Evolutionary conservation across 2,329 filamentous ascomycete genomes (phyloP), one percentile per base, ranked within the genome.

Genomic region (Colletotrichum karsti): DNA sequence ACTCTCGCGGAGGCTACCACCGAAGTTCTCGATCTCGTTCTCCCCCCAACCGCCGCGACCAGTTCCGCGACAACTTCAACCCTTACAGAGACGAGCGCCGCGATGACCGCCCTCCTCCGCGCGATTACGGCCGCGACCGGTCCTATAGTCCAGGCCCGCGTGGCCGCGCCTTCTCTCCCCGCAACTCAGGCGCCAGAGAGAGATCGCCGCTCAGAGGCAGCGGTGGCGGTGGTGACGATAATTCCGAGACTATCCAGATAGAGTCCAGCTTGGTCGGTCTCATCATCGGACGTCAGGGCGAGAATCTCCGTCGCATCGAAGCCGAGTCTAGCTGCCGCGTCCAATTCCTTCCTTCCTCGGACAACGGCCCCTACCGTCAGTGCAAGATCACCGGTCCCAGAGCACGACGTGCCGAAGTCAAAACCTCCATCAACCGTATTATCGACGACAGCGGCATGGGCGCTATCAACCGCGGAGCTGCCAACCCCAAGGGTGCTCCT

Each of bases 231-330:
- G 84, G 83, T 51, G 90, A 92, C 73, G 92, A 94, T 72, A 92
- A 91, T 74, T 88, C 88, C 24, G 94, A 97, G 81, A 92, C 91
- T 24, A 94, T 97, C 72, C 88, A 92, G 74, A 94, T 97, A 74
- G 94, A 97, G 77, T 94, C 93, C 22, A 93, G 90, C 74, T 86
- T 97, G 53, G 94, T 97, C 57, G 94, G 94, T 44, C 85, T 97
- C 35, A 97, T 97, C 75, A 97, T 97, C 76, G 94, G 94, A 59
- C 90, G 94, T 68, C 92, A 95, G 76, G 94, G 94, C 72, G 95
- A 97, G 81, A 97, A 97, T 73, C 83, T 97, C 46, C 87, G 93
- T 72, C 91, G 93, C 66, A 93, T 97, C 71, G 95, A 97, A 79
- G 85, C 88, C 50, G 93, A 97, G 73, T 94, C 92, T 53, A 90